Evolutionary conservation across 2,329 filamentous ascomycete genomes (phyloP).

Genomic region (Sclerotinia subarctica): DNA sequence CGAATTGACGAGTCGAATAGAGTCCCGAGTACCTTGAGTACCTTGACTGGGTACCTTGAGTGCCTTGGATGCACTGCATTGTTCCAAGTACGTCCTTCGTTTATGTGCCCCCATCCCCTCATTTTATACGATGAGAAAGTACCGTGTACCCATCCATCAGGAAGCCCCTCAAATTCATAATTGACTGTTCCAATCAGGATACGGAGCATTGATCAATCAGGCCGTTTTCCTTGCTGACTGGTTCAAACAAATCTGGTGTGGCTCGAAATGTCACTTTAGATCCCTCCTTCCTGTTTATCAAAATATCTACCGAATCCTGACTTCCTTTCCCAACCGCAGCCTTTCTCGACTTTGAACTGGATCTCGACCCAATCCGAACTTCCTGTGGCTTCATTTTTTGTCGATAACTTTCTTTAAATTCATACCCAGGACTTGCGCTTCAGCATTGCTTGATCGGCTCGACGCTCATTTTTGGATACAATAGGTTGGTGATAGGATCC

Average conservation of each 20-base stretch:
- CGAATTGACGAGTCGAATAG: slow-evolving; percentile 4
- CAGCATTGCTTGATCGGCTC: slow-evolving; percentile 33
- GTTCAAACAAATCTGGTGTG: background rate
- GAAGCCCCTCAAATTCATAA: background rate
- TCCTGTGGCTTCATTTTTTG: slow-evolving; percentile 2
- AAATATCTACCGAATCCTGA: background rate
- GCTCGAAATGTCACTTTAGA: background rate
- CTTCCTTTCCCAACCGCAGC: slow-evolving; percentile 7
- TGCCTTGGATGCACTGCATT: background rate
- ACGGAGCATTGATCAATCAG: background rate
- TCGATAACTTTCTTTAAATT: slow-evolving; percentile 17
- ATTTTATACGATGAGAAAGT: background rate
- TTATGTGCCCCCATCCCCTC: slow-evolving; percentile 4
- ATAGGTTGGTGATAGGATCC: slow-evolving; percentile 19
- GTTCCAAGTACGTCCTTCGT: background rate
- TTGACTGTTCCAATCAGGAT: background rate
- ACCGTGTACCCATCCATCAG: background rate
- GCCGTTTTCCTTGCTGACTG: background rate
- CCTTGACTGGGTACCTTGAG: background rate
- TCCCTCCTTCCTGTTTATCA: slow-evolving; percentile 7
- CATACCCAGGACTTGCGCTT: slow-evolving; percentile 24
- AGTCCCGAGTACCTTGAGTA: background rate
- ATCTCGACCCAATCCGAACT: background rate
- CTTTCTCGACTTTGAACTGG: background rate
- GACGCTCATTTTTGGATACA: slow-evolving; percentile 26